Evolutionary conservation across 169 alveolate genomes (phyloP), one percentile per base, ranked within the genome.

Genomic region (Plasmodium sp.): DNA sequence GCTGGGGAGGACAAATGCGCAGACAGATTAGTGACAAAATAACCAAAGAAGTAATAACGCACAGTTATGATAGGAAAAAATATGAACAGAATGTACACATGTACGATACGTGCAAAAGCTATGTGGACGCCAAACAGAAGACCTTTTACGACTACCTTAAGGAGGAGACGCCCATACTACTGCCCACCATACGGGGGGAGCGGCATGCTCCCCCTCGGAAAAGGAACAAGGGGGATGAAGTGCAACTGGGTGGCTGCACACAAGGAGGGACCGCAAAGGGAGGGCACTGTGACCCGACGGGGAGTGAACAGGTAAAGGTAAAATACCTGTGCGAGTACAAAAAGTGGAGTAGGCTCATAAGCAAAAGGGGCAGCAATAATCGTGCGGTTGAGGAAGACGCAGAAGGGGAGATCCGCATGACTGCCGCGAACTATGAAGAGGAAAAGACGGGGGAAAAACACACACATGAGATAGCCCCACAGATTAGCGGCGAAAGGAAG

Each of bases 51-150:
- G 62, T 92, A 71, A 71, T 92, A 33, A 73, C 92, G 27, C 95
- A 92, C 83, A 82, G 81, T 43, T 92, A 92, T 83, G 77, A 36
- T n/a, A 88, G 81, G 71, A 92, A 81, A 74, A 84, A 82, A 71
- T 81, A 82, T 48, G 92, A 83, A 67, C 79, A 92, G 3, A 92
- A 92, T 72, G 45, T 81, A 36, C 67, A 92, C 10, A 48, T 81
- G 67, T 92, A 41, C 51, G 84, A 92, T 41, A 56, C 73, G 48
- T 92, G 95, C 75, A 92, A 92, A 92, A 83, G 56, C 27, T 51
- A 92, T 41, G 84, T 92, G 34, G 95, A 92, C 18, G 71, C 62
- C 34, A 92, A 92, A 72, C 92, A 92, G 31, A 92, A 92, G 75
- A 67, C 51, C 36, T 92, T 39, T 34, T 92, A 92, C 58, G 95